Conservation (phyloP, 2,329 filamentous ascomycete genomes). For the Ilyonectria sp. region DNA sequence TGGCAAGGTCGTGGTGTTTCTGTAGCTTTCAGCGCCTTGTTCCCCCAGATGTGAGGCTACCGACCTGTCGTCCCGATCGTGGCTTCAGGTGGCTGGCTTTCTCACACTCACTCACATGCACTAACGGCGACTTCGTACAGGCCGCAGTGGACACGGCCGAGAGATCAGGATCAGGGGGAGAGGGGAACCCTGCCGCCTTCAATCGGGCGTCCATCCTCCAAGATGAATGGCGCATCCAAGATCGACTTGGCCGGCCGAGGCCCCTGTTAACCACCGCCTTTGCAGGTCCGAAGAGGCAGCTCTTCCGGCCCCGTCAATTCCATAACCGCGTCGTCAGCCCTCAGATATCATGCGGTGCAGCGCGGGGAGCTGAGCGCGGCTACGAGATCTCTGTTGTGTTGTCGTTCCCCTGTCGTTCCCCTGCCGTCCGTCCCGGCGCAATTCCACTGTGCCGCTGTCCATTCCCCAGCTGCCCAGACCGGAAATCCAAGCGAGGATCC, state of each 20-base stretch:
- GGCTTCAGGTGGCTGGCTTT: neutral
- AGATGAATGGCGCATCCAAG: neutral
- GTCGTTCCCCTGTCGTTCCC: neutral
- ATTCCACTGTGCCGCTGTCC: neutral
- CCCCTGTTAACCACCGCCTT: neutral
- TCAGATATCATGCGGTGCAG: neutral
- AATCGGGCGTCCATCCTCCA: neutral
- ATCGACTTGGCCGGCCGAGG: neutral
- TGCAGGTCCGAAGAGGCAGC: neutral
- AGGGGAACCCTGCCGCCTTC: neutral
- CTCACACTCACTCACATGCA: too few relatives aligned
- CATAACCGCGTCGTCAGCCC: neutral
- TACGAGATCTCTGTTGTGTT: neutral
- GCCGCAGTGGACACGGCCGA: neutral
- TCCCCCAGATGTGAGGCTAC: neutral
- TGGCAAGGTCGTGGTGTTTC: neutral
- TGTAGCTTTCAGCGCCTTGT: neutral
- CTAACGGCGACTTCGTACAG: too few relatives aligned
- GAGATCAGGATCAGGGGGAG: neutral
- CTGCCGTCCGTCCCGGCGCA: neutral
- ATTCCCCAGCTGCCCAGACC: neutral
- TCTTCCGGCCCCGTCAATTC: neutral
- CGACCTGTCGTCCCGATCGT: neutral
- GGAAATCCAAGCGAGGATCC: neutral
- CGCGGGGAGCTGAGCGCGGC: neutral